Evolutionary conservation across 2,329 filamentous ascomycete genomes (phyloP), one percentile per base, ranked within the genome.

Genomic region (Aspergillus fischeri): DNA sequence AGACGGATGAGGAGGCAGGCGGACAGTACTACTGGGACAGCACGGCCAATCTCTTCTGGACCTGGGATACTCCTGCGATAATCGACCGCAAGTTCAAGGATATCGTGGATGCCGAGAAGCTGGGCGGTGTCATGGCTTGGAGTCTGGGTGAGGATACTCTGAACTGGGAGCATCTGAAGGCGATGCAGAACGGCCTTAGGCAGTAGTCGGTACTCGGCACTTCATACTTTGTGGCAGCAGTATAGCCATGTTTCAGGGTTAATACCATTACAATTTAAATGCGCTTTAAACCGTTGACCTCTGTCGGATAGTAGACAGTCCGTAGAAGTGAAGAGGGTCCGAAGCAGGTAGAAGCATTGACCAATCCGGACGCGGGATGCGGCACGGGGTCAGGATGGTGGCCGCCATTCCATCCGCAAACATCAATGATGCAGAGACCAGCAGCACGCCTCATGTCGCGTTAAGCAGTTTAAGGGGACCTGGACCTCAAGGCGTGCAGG

Each of bases 81-180:
- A 86, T 92, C 52, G 63, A 70, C 11, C 75, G 77, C 56, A 92
- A 92, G 74, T 84, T 90, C 57, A 73, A 79, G 3, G 70, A 80
- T 4, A 80, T 92, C 38, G 78, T 90, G 3, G 74, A 78, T 29
- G 76, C 77, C 32, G 80, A 81, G 67, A 71, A 75, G 1, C 70
- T 91, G 0, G 88, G 88, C 1, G 89, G 89, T 17, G 83, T 89
- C 4, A 90, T 91, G 80, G 87, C 88, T 0, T 91, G 88, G 88
- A 87, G 86, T 21, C 66, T 91, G 57, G 88, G 86, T 1, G 87
- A 91, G 72, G 88, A 91, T 65, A 76, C 70, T 9, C 66, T 70
- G 28, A 63, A 75, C 28, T 81, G 73, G 67, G 69, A 61, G 47
- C 80, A 81, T 64, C 56, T 84, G 9, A 67, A 70, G 57, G 73